Base-by-base conservation (phyloP, 345 rosid genomes). In the Syzygium jambos region DNA sequence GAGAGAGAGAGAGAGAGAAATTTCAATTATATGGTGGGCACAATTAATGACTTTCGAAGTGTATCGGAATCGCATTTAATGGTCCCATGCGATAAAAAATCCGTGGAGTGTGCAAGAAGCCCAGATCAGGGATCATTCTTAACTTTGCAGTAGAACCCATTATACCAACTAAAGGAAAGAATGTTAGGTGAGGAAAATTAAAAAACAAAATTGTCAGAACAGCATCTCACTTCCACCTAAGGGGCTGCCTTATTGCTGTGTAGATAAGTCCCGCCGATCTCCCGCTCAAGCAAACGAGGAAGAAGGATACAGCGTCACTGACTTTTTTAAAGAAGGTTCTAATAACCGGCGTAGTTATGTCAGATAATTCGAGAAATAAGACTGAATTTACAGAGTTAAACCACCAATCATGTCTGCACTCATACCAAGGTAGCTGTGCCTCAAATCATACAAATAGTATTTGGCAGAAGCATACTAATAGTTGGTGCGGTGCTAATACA, bases 191-290 rank as follows among this genome's bases (percentile, higher is more conserved):
- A 57, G 34, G 38, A 85, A 59, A 85, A 19, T 43, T 27, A 54
- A 9, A 61, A 85, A 41, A 14, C 61, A 56, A 63, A 43, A 61
- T 14, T 51, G 77, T 49, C 56, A 4, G 30, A 86, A 65, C 43
- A 5, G 73, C 78, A 91, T 82, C 90, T 95, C 92, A 95, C 91
- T 96, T 97, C 99, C 98, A 97, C 80, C 95, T 87, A 57, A 96
- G 93, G 78, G 99, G 94, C 92, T 96, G 98, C 91, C 99, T 93
- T 87, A 97, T 95, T 87, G 98, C 98, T 9, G 98, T 95, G 89
- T 95, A 96, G 91, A 96, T 94, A 88, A 95, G 97, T 86, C 98
- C 98, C 87, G 94, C 88, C 46, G 99, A 95, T 91, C 98, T 94
- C 91, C 98, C 98, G 82, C 95, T 95, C 94, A 97, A 92, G 89